A percentile compares a stretch with the other conserved stretches of the same genome.
These are phyloP conservation scores for Populus tremula DNA, from an alignment of 345 rosid genomes.

Conservation along the genomic window DNA sequence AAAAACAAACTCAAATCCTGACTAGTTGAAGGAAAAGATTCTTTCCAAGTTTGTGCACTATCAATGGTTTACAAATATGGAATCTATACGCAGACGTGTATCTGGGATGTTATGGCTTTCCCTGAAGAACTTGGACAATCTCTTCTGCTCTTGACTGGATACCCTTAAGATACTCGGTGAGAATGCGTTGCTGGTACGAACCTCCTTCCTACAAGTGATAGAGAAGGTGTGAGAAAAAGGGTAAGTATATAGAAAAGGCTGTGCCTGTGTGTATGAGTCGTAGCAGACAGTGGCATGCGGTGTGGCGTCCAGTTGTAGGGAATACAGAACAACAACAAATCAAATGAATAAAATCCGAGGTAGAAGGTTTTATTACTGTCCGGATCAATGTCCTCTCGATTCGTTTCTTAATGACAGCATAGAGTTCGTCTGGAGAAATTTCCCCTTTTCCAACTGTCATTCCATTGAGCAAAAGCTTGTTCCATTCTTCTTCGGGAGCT, in stretches of 20 bases:
- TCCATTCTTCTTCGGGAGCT: slow-evolving; percentile 94
- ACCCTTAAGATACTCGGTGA: slow-evolving; percentile 70
- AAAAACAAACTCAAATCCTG: too few species aligned
- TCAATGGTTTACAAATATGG: not conserved
- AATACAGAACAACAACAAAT: not conserved
- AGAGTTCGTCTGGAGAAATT: slow-evolving; percentile 56
- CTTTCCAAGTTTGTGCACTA: not conserved
- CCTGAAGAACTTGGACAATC: slow-evolving; percentile 49
- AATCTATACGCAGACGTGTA: not conserved
- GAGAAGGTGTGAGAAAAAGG: not conserved
- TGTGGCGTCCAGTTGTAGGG: not conserved
- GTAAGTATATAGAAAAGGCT: not conserved
- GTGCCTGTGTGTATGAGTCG: not conserved
- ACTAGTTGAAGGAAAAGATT: not conserved
- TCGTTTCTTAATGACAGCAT: slow-evolving; percentile 69
- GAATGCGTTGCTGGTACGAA: slow-evolving; percentile 79
- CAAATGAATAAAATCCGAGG: not conserved
- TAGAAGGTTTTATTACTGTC: slow-evolving; percentile 48
- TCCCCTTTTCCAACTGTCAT: slow-evolving; percentile 71
- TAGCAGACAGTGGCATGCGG: not conserved
- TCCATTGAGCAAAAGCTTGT: slow-evolving; percentile 63
- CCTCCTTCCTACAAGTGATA: slow-evolving; percentile 73
- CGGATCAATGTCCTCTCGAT: slow-evolving; percentile 74
- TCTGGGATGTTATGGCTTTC: slow-evolving; percentile 16
- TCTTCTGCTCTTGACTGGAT: slow-evolving; percentile 70